Percentiles rank a stretch among this genome's conserved stretches.
These are phyloP conservation scores for Bruguiera gymnorhiza DNA, from an alignment of 345 rosid genomes.

Conservation along the genomic window DNA sequence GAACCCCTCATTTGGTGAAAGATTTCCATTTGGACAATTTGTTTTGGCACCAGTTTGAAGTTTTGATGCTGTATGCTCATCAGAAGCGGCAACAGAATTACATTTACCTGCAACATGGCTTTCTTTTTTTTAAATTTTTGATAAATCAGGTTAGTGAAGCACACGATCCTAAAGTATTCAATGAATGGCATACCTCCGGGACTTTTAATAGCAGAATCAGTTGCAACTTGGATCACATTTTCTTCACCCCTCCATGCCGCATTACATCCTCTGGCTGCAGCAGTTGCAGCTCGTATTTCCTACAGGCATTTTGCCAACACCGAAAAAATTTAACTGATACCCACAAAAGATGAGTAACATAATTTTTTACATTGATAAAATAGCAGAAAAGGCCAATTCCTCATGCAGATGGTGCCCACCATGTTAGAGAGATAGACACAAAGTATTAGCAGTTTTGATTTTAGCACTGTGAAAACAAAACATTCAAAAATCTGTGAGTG, in stretches of 20 bases:
- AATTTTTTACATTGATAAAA: neutral
- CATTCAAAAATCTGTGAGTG: neutral
- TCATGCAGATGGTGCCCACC: neutral
- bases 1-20: constrained; percentile 56
- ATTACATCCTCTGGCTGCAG: constrained; percentile 35
- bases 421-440: neutral
- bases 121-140: neutral
- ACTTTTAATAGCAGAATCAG: constrained; percentile 37
- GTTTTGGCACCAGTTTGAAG: constrained; percentile 28
- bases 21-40: constrained; percentile 34
- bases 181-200: constrained; percentile 25
- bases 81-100: constrained; percentile 34
- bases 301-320: constrained; percentile 25
- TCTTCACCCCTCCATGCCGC: constrained; percentile 44
- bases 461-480: neutral
- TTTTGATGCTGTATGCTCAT: constrained; percentile 32
- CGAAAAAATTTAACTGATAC: neutral
- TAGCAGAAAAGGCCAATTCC: neutral
- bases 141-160: constrained; percentile 8
- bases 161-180: constrained; percentile 1
- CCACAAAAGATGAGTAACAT: neutral
- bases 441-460: neutral
- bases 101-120: constrained; percentile 40
- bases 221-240: constrained; percentile 39
- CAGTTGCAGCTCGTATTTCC: constrained; percentile 47